These are phyloP conservation scores for Dillenia suffruticosa DNA, from an alignment of 164 flowering plant species.

Conservation along the genomic window DNA sequence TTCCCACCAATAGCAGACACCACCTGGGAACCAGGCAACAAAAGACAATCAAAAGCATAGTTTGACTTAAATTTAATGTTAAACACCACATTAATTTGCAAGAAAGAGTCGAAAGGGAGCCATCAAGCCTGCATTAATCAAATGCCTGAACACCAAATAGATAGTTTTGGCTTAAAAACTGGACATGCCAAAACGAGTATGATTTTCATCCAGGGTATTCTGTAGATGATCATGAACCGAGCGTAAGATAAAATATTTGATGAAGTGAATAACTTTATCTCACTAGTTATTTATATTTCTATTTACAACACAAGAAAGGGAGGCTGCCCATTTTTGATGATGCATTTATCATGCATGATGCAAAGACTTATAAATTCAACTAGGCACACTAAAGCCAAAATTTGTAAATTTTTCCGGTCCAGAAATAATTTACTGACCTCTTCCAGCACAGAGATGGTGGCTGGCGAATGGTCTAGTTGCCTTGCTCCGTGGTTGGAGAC, in stretches of 20 bases:
- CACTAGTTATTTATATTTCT: too few relatives aligned
- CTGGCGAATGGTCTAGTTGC: not conserved
- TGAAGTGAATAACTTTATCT: too few relatives aligned
- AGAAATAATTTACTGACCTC: not conserved
- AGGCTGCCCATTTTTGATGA: too few relatives aligned
- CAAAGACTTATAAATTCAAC: too few relatives aligned
- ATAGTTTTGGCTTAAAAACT: not conserved
- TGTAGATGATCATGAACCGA: too few relatives aligned
- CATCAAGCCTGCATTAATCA: not conserved
- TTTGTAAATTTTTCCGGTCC: too few relatives aligned
- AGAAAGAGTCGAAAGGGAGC: not conserved
- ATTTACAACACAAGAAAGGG: too few relatives aligned
- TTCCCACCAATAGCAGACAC: slow-evolving; percentile 65
- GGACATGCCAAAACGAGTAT: not conserved
- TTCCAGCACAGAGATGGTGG: not conserved
- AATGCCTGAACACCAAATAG: not conserved
- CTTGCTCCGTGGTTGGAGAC: slow-evolving; percentile 2
- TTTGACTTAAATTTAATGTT: not conserved
- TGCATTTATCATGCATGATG: too few relatives aligned
- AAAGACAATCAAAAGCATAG: not conserved
- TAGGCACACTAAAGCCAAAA: too few relatives aligned
- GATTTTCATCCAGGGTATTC: too few relatives aligned
- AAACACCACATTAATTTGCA: not conserved
- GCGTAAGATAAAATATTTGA: too few relatives aligned
- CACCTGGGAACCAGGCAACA: slow-evolving; percentile 26